Conservation (phyloP, 495 filamentous ascomycete species). For the Talaromyces stipitatus region DNA sequence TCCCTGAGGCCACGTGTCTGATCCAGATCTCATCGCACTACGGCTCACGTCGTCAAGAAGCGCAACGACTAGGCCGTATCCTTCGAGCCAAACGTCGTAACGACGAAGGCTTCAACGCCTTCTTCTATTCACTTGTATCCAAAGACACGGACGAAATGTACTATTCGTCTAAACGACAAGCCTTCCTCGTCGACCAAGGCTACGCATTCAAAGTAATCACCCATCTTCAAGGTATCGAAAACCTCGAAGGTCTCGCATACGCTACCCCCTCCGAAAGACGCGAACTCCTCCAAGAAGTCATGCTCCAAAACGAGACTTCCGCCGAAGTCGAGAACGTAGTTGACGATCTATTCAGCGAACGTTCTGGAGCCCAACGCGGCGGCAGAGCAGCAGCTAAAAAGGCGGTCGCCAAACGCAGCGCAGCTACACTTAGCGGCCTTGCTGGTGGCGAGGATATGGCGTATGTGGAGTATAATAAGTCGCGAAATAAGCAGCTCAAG, state of each 20-base stretch:
- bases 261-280: constrained; percentile 72
- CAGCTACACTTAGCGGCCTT: constrained; percentile 76
- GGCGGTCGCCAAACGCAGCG: constrained; percentile 60
- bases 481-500: constrained; percentile 73
- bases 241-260: constrained; percentile 73
- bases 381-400: constrained; percentile 38
- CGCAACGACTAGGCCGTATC: constrained; percentile 90
- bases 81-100: constrained; percentile 92
- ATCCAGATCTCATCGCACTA: constrained; percentile 99
- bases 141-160: constrained; percentile 98
- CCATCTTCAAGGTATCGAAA: constrained; percentile 83
- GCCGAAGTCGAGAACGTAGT: constrained; percentile 69
- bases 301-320: constrained; percentile 78
- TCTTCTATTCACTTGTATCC: constrained; percentile 96
- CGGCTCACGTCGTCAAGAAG: constrained; percentile 94
- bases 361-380: constrained; percentile 30
- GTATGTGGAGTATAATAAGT: constrained; percentile 80
- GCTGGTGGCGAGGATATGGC: constrained; percentile 94
- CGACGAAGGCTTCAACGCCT: constrained; percentile 98
- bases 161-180: constrained; percentile 94
- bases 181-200: constrained; percentile 96
- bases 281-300: constrained; percentile 85
- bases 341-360: constrained; percentile 75
- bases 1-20: constrained; percentile 93
- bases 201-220: constrained; percentile 99